These are phyloP conservation scores for Scytalidium lignicola DNA, from an alignment of 2,329 filamentous ascomycete genomes.

Conservation along the genomic window DNA sequence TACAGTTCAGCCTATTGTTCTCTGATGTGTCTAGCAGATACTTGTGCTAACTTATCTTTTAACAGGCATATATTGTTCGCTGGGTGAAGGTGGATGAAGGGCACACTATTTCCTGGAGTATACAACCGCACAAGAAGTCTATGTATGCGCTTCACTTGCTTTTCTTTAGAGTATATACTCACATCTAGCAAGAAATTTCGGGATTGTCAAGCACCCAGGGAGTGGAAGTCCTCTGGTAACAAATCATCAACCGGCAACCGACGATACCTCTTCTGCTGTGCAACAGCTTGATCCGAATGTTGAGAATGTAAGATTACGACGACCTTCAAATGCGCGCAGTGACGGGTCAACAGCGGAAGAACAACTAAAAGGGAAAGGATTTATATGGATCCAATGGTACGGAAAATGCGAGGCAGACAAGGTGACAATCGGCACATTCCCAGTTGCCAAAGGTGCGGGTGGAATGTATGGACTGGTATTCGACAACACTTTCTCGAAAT, in stretches of 20 bases:
- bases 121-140: conserved; percentile 97
- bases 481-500: conserved; percentile 98
- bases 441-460: conserved; percentile 67
- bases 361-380: conserved; percentile 60
- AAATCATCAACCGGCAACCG: conserved; percentile 15
- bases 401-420: conserved; percentile 97
- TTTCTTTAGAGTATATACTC: conserved; percentile 8
- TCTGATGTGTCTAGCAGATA: too few relatives aligned
- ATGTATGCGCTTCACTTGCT: conserved; percentile 49
- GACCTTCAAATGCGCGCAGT: conserved; percentile 43
- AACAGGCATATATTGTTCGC: conserved; percentile 91
- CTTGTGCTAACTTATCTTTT: conserved; percentile 15
- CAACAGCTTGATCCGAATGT: conserved; percentile 17
- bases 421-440: conserved; percentile 83
- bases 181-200: conserved; percentile 66
- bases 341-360: conserved; percentile 57
- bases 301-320: conserved; percentile 23
- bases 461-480: conserved; percentile 97
- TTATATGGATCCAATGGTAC: conserved; percentile 73
- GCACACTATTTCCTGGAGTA: conserved; percentile 94
- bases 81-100: conserved; percentile 91
- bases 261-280: conserved; percentile 17
- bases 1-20: neutral
- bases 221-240: conserved; percentile 39
- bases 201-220: conserved; percentile 94